Percentiles rank a stretch among this genome's conserved stretches.
phyloP scores from a whole-genome alignment of 768 basidiomycete genomes.

The Kwoniella bestiolae region DNA sequence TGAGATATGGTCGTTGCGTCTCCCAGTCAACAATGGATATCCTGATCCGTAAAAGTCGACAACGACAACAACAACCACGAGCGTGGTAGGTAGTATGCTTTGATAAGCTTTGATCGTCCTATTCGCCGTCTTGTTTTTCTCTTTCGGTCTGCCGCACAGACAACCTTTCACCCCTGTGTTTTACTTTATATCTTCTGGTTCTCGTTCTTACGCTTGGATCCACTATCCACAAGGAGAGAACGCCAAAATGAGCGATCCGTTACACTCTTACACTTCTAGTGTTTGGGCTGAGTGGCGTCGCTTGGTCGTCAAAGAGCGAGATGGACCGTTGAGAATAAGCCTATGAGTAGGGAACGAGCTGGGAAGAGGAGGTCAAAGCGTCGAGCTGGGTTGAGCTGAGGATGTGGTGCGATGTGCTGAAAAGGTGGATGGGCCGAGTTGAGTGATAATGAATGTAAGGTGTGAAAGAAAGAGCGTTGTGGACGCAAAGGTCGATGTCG shows the following conservation, averaged over 20 bases:
- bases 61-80: too few species aligned
- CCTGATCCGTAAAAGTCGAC: neutral
- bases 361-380: too few species aligned
- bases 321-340: too few species aligned
- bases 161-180: neutral
- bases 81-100: neutral
- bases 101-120: conserved; percentile 11
- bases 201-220: neutral
- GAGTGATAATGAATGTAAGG: too few species aligned
- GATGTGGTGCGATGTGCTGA: too few species aligned
- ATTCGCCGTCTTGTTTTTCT: neutral
- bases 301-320: too few species aligned
- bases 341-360: too few species aligned
- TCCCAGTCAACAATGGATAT: neutral
- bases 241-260: neutral
- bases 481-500: neutral
- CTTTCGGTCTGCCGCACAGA: neutral
- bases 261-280: neutral
- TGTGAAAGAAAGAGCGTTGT: too few species aligned
- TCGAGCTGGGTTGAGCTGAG: too few species aligned
- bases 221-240: neutral
- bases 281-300: neutral
- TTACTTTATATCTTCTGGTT: neutral
- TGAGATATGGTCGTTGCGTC: neutral
- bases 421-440: too few species aligned